Percentiles rank a stretch among this genome's conserved stretches.
Conservation (phyloP, 2,329 filamentous ascomycete genomes). For the Mycosphaerella sp. region DNA sequence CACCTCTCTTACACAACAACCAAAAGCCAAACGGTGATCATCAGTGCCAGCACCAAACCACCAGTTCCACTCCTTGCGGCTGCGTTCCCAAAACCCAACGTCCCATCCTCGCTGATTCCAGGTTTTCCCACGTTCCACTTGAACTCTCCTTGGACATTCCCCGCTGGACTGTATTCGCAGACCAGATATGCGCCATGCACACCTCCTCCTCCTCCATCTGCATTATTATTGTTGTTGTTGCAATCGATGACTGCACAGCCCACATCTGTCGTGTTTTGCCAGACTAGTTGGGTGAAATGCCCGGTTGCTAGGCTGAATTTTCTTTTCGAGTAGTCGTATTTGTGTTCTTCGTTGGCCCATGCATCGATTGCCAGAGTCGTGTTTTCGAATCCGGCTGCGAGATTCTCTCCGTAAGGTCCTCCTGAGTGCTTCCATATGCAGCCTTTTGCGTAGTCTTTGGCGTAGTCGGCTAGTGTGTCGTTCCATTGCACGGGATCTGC, state of each 20-base stretch:
- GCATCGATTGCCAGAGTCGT: conserved; percentile 27
- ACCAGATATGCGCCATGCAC: conserved; percentile 30
- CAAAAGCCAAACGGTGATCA: neutral
- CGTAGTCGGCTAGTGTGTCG: conserved; percentile 25
- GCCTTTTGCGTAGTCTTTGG: conserved; percentile 26
- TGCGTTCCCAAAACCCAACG: conserved; percentile 1
- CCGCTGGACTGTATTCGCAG: conserved; percentile 37
- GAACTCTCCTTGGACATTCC: conserved; percentile 36
- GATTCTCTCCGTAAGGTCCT: conserved; percentile 32
- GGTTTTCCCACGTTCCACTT: conserved; percentile 31
- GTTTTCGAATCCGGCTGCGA: conserved; percentile 26
- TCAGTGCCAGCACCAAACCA: neutral
- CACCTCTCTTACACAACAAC: neutral
- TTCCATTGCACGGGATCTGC: conserved; percentile 28
- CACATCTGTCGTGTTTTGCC: conserved; percentile 29
- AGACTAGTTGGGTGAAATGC: conserved; percentile 35
- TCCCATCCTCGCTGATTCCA: conserved; percentile 23
- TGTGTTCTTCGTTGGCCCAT: conserved; percentile 30
- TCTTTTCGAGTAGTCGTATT: conserved; percentile 27
- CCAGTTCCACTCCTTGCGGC: neutral
- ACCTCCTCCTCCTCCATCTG: too few relatives aligned
- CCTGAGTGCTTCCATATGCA: conserved; percentile 32
- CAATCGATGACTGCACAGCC: conserved; percentile 29
- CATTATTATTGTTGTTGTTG: conserved; percentile 15
- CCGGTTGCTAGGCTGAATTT: conserved; percentile 28